Evolutionary conservation across 768 basidiomycete species (phyloP).

Genomic region (Suillus sp.): DNA sequence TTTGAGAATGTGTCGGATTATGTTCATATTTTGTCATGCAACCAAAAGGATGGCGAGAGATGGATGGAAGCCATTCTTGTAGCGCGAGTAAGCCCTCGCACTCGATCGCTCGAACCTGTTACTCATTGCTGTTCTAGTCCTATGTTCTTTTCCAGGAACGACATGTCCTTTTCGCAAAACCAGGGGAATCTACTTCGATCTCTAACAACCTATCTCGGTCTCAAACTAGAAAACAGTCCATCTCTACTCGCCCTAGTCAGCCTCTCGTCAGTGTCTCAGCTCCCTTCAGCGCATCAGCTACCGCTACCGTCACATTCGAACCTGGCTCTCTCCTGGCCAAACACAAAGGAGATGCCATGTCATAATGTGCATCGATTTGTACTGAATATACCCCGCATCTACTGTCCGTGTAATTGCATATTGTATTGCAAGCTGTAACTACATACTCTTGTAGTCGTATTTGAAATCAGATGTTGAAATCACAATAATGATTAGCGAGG

Average conservation of each 20-base stretch:
- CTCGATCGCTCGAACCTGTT: slow-evolving; percentile 5
- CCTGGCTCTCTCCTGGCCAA: slow-evolving; percentile 75
- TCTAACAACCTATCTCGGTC: slow-evolving; percentile 39
- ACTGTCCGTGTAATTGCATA: not conserved
- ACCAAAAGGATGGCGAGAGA: slow-evolving; percentile 66
- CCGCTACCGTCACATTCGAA: slow-evolving; percentile 57
- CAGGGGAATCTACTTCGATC: slow-evolving; percentile 26
- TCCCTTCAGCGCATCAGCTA: slow-evolving; percentile 33
- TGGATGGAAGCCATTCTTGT: slow-evolving; percentile 84
- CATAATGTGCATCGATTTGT: slow-evolving; percentile 10
- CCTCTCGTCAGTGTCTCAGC: slow-evolving; percentile 52
- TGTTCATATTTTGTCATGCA: slow-evolving; percentile 81
- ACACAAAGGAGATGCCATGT: slow-evolving; percentile 37
- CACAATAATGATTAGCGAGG: slow-evolving; percentile 1
- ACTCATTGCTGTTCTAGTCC: slow-evolving; percentile 50
- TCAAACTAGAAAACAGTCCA: slow-evolving; percentile 38
- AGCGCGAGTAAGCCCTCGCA: slow-evolving; percentile 63
- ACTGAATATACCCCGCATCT: slow-evolving; percentile 5
- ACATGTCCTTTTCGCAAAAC: slow-evolving; percentile 50
- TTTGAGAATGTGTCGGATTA: slow-evolving; percentile 92
- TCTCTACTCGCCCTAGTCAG: slow-evolving; percentile 41
- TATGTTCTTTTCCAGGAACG: slow-evolving; percentile 83
- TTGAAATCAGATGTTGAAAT: not conserved
- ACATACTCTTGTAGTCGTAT: not conserved
- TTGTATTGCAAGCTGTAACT: slow-evolving; percentile 5